phyloP scores from a whole-genome alignment of 768 basidiomycete genomes.

The Panaeolus papilionaceus region DNA sequence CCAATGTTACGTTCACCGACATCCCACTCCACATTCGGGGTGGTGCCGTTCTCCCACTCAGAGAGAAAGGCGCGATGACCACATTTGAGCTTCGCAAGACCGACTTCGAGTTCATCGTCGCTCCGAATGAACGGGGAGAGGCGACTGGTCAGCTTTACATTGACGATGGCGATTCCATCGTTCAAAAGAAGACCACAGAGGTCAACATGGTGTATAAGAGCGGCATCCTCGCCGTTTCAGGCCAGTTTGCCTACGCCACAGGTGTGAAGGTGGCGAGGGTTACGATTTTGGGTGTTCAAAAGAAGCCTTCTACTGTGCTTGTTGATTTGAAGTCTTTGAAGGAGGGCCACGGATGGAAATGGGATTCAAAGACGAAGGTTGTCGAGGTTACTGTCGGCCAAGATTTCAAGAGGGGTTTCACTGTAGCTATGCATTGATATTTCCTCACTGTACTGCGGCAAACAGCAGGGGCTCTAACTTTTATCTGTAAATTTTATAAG shows the following conservation, averaged over 20 bases:
- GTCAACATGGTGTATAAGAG: constrained; percentile 40
- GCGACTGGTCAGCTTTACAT: constrained; percentile 63
- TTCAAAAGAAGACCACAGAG: constrained; percentile 36
- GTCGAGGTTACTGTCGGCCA: constrained; percentile 48
- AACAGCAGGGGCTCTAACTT: too few species aligned
- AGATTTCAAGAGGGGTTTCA: constrained; percentile 36
- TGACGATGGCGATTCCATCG: constrained; percentile 67
- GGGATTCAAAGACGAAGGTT: constrained; percentile 47
- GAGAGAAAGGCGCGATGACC: constrained; percentile 63
- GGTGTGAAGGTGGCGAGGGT: constrained; percentile 46
- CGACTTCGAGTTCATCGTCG: constrained; percentile 69
- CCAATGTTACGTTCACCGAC: constrained; percentile 55
- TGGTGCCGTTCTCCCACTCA: constrained; percentile 63
- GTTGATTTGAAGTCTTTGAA: constrained; percentile 36
- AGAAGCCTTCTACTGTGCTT: constrained; percentile 35
- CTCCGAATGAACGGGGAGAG: constrained; percentile 55
- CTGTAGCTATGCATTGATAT: constrained; percentile 9
- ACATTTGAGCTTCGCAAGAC: constrained; percentile 57
- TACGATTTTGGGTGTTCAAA: constrained; percentile 43
- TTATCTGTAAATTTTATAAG: too few species aligned
- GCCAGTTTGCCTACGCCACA: constrained; percentile 42
- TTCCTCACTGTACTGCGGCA: too few species aligned
- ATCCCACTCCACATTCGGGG: constrained; percentile 71
- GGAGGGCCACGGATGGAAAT: constrained; percentile 30
- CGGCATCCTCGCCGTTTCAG: constrained; percentile 39